Conservation (phyloP, 257 asterid species). For the Lantana camara region DNA sequence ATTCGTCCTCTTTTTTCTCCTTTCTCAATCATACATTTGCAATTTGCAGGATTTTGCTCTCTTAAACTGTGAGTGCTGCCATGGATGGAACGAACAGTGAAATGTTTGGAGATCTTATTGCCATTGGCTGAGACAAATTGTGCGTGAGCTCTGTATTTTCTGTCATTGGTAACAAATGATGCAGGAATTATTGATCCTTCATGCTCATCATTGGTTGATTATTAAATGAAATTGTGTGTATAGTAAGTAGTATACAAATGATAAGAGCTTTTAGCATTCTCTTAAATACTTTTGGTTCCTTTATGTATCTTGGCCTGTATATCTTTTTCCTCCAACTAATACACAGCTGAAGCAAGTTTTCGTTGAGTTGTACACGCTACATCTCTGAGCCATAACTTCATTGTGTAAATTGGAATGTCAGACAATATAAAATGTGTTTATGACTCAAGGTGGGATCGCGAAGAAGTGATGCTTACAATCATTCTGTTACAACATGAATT, state of each 20-base stretch:
- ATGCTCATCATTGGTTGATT: constrained; percentile 32
- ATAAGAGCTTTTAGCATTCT: constrained; percentile 23
- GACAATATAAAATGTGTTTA: background rate
- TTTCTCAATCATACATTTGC: constrained; percentile 22
- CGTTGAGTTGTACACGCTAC: constrained; percentile 26
- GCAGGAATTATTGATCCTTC: constrained; percentile 23
- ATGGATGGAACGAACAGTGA: constrained; percentile 24
- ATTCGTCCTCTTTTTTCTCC: too few species aligned
- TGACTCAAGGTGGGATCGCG: constrained; percentile 5
- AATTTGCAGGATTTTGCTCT: constrained; percentile 40
- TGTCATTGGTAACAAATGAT: constrained; percentile 25
- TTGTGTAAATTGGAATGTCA: too few species aligned
- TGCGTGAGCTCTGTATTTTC: constrained; percentile 26
- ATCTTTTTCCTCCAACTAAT: constrained; percentile 16
- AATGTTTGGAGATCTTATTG: constrained; percentile 21
- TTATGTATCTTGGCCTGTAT: constrained; percentile 31
- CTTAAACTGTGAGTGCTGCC: constrained; percentile 27
- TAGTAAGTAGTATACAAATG: constrained; percentile 34
- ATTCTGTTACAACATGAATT: background rate
- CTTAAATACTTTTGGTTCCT: constrained; percentile 27
- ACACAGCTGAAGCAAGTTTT: constrained; percentile 22
- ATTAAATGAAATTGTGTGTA: constrained; percentile 34
- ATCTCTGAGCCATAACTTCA: constrained; percentile 7
- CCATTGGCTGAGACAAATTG: constrained; percentile 19
- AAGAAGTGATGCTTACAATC: background rate